phyloP scores from a whole-genome alignment of 2,329 filamentous ascomycete species.

The Lachnellula willkommii region DNA sequence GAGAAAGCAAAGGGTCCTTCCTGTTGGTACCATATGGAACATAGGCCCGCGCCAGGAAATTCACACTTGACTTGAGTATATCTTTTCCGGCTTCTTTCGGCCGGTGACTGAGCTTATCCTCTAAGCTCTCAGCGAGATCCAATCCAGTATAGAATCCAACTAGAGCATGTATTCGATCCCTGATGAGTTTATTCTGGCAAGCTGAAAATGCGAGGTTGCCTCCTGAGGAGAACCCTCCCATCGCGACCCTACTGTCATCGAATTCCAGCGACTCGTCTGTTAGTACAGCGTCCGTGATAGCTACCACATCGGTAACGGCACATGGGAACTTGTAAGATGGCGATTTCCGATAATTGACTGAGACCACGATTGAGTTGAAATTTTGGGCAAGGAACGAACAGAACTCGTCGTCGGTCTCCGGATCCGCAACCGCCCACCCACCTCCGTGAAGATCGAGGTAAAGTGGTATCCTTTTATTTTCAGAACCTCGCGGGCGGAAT shows the following conservation, averaged over 20 bases:
- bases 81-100: conserved; percentile 21
- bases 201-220: conserved; percentile 42
- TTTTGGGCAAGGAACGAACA: conserved; percentile 38
- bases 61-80: conserved; percentile 5
- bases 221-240: conserved; percentile 47
- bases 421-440: conserved; percentile 42
- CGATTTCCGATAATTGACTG: conserved; percentile 45
- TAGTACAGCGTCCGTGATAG: conserved; percentile 38
- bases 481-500: conserved; percentile 34
- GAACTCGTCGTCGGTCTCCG: conserved; percentile 41
- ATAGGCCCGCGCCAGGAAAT: conserved; percentile 18
- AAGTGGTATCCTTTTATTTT: conserved; percentile 29
- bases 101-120: conserved; percentile 26
- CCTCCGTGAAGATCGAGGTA: conserved; percentile 48
- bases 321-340: conserved; percentile 41
- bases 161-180: conserved; percentile 30
- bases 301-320: conserved; percentile 40
- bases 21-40: conserved; percentile 13
- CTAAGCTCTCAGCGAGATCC: conserved; percentile 33
- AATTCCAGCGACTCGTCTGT: conserved; percentile 41
- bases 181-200: conserved; percentile 34
- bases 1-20: conserved; percentile 18
- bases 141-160: conserved; percentile 41
- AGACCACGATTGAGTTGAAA: conserved; percentile 40
- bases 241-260: conserved; percentile 36